These are phyloP conservation scores for Tranzscheliella williamsii DNA, from an alignment of 1,284 basidiomycete genomes.

Conservation along the genomic window DNA sequence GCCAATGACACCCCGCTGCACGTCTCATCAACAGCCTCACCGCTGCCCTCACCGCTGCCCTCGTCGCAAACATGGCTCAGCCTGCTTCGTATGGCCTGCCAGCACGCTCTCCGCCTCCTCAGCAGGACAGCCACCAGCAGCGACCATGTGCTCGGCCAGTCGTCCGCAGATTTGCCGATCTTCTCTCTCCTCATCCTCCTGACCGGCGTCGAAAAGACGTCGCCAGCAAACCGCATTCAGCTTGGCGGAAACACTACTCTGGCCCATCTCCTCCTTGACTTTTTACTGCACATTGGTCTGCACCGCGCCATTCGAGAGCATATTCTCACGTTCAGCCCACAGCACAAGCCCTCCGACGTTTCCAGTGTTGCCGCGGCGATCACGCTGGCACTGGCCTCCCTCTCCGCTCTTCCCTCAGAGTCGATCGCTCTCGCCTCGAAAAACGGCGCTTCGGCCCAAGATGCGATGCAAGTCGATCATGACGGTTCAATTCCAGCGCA, in stretches of 20 bases:
- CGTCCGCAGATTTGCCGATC: conserved; percentile 11
- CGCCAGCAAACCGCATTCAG: conserved; percentile 10
- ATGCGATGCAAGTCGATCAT: conserved; percentile 15
- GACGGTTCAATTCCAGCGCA: neutral
- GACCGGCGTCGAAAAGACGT: conserved; percentile 6
- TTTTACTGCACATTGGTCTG: conserved; percentile 17
- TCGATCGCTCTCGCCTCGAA: too few species aligned
- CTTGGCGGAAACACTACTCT: conserved; percentile 1
- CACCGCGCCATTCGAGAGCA: conserved; percentile 22
- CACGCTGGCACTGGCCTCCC: conserved; percentile 17
- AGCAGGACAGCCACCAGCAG: neutral
- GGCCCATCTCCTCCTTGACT: conserved; percentile 13
- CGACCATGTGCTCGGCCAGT: neutral
- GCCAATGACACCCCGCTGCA: neutral
- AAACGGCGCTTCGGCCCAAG: neutral
- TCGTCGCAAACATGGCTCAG: conserved; percentile 6
- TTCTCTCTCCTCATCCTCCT: conserved; percentile 20
- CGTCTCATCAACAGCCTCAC: neutral
- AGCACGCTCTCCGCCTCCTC: conserved; percentile 22
- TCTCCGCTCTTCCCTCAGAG: too few species aligned
- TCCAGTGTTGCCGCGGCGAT: conserved; percentile 16
- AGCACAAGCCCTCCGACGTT: conserved; percentile 17
- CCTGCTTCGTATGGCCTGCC: conserved; percentile 18
- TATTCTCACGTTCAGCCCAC: conserved; percentile 22
- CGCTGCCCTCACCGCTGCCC: too few species aligned